Percentiles rank a stretch among this genome's conserved stretches.
Evolutionary conservation across 1,284 basidiomycete species (phyloP).

Genomic region (Cutaneotrichosporon daszewskae): DNA sequence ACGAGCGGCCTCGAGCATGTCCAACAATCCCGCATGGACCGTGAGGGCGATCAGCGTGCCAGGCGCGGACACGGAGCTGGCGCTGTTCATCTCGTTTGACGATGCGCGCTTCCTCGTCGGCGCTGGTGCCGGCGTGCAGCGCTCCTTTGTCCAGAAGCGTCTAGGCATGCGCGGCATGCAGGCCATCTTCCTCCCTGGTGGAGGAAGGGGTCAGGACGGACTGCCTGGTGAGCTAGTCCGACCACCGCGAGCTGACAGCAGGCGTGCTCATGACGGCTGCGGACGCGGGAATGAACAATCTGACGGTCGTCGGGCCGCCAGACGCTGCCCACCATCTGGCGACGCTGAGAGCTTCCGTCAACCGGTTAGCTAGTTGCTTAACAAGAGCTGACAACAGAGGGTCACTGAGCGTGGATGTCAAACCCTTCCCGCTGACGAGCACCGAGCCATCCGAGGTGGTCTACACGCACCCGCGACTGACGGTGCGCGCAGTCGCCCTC

Average conservation of each 20-base stretch:
- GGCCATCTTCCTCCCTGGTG: conserved; percentile 67
- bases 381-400: conserved; percentile 22
- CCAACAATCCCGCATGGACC: conserved; percentile 32
- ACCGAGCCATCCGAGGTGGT: conserved; percentile 17
- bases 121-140: conserved; percentile 70
- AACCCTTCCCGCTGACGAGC: conserved; percentile 10
- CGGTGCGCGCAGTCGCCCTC: conserved; percentile 29
- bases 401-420: conserved; percentile 9
- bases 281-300: conserved; percentile 58
- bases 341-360: conserved; percentile 50
- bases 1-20: background rate
- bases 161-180: conserved; percentile 60
- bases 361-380: conserved; percentile 20
- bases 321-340: conserved; percentile 67
- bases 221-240: conserved; percentile 57
- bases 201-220: conserved; percentile 57
- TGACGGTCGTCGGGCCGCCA: conserved; percentile 66
- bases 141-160: conserved; percentile 64
- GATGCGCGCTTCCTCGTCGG: conserved; percentile 80
- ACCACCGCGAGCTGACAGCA: conserved; percentile 33
- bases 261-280: conserved; percentile 78
- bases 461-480: conserved; percentile 23
- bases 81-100: conserved; percentile 67
- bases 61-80: conserved; percentile 70
- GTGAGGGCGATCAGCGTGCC: conserved; percentile 46